These are phyloP conservation scores for Torulaspora maleeae DNA, from an alignment of 805 yeast genomes.

Conservation along the genomic window DNA sequence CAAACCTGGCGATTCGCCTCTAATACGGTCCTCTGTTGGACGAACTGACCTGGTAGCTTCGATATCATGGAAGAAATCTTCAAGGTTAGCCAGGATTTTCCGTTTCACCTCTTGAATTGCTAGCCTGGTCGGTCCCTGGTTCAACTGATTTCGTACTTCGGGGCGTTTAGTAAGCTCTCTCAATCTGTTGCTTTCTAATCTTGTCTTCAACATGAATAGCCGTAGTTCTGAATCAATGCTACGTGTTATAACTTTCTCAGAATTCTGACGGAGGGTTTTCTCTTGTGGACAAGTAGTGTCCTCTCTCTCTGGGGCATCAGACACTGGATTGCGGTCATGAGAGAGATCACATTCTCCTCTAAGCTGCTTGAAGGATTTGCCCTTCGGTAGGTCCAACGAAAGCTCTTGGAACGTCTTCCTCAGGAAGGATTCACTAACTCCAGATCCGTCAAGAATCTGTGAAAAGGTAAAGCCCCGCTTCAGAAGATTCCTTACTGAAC, in stretches of 20 bases:
- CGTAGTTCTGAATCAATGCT: conserved; percentile 12
- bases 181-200: conserved; percentile 8
- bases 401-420: conserved; percentile 10
- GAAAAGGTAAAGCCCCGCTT: conserved; percentile 8
- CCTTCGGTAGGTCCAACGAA: neutral
- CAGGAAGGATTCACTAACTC: conserved; percentile 10
- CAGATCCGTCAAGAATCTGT: conserved; percentile 8
- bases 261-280: neutral
- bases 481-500: conserved; percentile 8
- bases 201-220: conserved; percentile 10
- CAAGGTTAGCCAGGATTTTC: neutral
- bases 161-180: neutral
- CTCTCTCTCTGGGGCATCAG: neutral
- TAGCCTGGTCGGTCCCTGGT: neutral
- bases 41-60: neutral
- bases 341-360: too few relatives aligned
- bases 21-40: neutral
- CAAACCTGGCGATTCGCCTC: neutral
- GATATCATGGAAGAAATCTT: conserved; percentile 6
- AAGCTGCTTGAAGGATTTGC: too few relatives aligned
- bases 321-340: neutral
- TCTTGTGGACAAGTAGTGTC: neutral
- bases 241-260: neutral
- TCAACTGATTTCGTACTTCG: conserved; percentile 4
- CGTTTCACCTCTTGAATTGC: conserved; percentile 1